A percentile compares a stretch with the other conserved stretches of the same genome.
These are phyloP conservation scores for Coelastrella sp. DNA, from an alignment of 139 green algal genomes.

Conservation along the genomic window DNA sequence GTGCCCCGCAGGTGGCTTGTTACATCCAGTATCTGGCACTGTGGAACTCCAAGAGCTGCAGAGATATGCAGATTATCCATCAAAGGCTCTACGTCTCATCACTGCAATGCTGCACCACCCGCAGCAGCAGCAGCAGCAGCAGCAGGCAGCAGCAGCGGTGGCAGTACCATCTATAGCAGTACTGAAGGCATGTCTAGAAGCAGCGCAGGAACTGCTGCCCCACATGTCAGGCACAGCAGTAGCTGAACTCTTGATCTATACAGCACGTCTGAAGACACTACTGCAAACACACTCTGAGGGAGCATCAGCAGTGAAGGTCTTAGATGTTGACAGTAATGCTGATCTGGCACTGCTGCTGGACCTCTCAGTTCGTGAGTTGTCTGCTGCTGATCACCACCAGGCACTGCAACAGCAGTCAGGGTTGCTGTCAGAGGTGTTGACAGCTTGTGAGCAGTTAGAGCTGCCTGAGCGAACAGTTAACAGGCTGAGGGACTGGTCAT, in stretches of 20 bases:
- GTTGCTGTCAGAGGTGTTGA: not conserved
- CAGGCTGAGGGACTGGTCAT: too few relatives aligned
- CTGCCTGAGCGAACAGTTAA: not conserved
- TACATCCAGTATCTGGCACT: not conserved
- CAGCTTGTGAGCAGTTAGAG: conserved; percentile 68
- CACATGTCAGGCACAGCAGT: not conserved
- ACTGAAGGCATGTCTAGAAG: not conserved
- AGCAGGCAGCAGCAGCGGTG: too few relatives aligned
- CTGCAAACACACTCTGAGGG: not conserved
- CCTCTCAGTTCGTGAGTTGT: not conserved
- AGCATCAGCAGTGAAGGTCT: not conserved
- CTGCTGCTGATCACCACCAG: not conserved
- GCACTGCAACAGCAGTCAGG: not conserved
- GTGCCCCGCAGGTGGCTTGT: conserved; percentile 15
- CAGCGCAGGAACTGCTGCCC: conserved; percentile 1
- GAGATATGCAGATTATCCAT: not conserved
- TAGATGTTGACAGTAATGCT: not conserved
- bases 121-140: not conserved
- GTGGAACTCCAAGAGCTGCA: not conserved
- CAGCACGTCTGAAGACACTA: not conserved
- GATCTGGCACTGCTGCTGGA: conserved; percentile 31
- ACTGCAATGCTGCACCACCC: not conserved
- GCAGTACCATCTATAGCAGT: not conserved
- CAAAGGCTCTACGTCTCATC: not conserved
- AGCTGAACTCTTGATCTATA: not conserved